phyloP scores from a whole-genome alignment of 768 basidiomycete species.

The Lactarius akahatsu region DNA sequence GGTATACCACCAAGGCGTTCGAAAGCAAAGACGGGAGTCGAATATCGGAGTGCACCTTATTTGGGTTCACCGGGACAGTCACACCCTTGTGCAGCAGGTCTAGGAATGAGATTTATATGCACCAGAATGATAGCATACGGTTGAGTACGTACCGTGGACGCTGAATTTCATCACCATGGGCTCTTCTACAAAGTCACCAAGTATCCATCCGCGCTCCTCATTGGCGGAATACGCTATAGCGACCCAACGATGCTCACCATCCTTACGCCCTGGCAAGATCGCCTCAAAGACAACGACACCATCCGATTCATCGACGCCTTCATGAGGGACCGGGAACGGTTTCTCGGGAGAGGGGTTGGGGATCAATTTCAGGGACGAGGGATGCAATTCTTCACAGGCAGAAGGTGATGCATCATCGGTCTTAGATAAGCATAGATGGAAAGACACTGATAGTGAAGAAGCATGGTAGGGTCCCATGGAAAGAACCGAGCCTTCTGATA shows the following conservation, averaged over 20 bases:
- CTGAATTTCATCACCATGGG: conserved; percentile 37
- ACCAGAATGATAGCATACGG: conserved; percentile 17
- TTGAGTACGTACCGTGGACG: conserved; percentile 47
- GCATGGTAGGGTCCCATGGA: conserved; percentile 51
- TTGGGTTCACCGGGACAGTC: conserved; percentile 37
- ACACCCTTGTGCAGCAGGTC: conserved; percentile 22
- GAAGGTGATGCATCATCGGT: conserved; percentile 9
- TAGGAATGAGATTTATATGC: conserved; percentile 14
- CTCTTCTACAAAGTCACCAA: conserved; percentile 49
- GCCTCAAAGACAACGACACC: conserved; percentile 67
- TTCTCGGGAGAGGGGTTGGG: conserved; percentile 56
- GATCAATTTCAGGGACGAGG: conserved; percentile 56
- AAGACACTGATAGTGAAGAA: conserved; percentile 45
- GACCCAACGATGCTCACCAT: conserved; percentile 42
- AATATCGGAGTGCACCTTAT: conserved; percentile 45
- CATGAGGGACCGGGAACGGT: conserved; percentile 63
- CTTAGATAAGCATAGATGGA: conserved; percentile 46
- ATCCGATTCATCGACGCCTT: conserved; percentile 74
- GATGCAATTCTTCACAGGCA: conserved; percentile 34
- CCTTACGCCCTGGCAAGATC: conserved; percentile 35
- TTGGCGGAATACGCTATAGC: conserved; percentile 52
- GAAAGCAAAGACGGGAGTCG: conserved; percentile 56
- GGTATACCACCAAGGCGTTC: conserved; percentile 66
- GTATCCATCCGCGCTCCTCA: conserved; percentile 60
- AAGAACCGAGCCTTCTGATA: conserved; percentile 57